Base-by-base conservation (phyloP, 2,329 filamentous ascomycete species). In the Penicillium sp. region DNA sequence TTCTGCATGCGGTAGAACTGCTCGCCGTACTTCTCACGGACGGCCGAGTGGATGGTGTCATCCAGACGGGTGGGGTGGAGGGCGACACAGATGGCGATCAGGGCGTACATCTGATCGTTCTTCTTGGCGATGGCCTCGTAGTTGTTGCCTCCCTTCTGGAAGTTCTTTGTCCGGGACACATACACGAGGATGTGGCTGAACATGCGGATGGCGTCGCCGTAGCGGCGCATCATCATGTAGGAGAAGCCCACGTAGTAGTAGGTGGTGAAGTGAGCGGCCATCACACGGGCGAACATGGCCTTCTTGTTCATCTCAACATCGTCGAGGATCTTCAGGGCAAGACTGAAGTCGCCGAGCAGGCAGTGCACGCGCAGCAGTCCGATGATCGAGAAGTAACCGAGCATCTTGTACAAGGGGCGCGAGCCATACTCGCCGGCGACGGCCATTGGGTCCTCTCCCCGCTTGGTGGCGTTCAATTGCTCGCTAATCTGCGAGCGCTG, bases 201-300 rank as follows among this genome's bases (percentile, higher is more conserved):
- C 88, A 97, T 96, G 84, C 93, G 91, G 80, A 99, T 97, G 76
- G 94, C 94, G 78, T 99, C 94, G 78, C 91, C 90, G 76, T 99
- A 99, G 74, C 94, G 90, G 80, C 94, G 91, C 90, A 97, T 96
- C 94, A 99, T 99, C 93, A 99, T 97, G 88, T 99, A 99, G 67
- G 91, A 96, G 86, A 99, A 99, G 67, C 94, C 94, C 61, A 99
- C 93, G 76, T 97, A 97, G 86, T 99, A 99, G 86, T 97, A 99
- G 64, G 94, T 99, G 66, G 93, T 97, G 82, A 97, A 97, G 82
- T 99, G 94, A 56, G 94, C 94, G 52, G 94, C 93, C 94, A 99
- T 97, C 75, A 99, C 94, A 65, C 94, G 90, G 61, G 94, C 93
- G 75, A 99, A 99, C 90, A 97, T 97, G 77, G 94, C 92, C 84